phyloP scores from a whole-genome alignment of 169 alveolate genomes.

The Eimeria acervulina region DNA sequence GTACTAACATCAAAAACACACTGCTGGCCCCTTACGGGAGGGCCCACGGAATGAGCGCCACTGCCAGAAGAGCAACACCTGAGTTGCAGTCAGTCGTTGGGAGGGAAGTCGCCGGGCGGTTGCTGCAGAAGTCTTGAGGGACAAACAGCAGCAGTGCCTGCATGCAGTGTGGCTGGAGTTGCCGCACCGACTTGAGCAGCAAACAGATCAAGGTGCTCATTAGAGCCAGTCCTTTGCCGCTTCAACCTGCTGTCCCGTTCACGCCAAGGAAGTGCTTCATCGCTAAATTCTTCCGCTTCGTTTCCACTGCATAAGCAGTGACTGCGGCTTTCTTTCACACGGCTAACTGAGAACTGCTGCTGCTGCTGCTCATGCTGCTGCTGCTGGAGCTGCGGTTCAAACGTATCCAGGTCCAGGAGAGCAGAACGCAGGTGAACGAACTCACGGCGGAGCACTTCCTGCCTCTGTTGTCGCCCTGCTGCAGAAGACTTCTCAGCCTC shows the following conservation, averaged over 20 bases:
- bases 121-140: not conserved
- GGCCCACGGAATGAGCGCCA: not conserved
- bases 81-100: not conserved
- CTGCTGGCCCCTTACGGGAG: not conserved
- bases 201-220: not conserved
- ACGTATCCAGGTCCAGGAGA: not conserved
- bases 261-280: not conserved
- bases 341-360: not conserved
- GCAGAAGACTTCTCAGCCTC: not conserved
- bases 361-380: conserved; percentile 18
- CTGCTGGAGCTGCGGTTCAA: not conserved
- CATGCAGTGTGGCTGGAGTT: conserved; percentile 2
- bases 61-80: conserved; percentile 2
- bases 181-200: not conserved
- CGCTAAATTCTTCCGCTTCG: not conserved
- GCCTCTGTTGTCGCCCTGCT: not conserved
- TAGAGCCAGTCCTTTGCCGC: conserved; percentile 3
- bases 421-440: conserved; percentile 23
- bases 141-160: not conserved
- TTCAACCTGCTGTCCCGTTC: conserved; percentile 14
- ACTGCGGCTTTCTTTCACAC: not conserved
- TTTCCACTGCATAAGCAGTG: not conserved
- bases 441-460: not conserved
- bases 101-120: not conserved
- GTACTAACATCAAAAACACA: not conserved